Evolutionary conservation across 495 filamentous ascomycete genomes (phyloP).

Genomic region (Lophiostoma macrostomum): DNA sequence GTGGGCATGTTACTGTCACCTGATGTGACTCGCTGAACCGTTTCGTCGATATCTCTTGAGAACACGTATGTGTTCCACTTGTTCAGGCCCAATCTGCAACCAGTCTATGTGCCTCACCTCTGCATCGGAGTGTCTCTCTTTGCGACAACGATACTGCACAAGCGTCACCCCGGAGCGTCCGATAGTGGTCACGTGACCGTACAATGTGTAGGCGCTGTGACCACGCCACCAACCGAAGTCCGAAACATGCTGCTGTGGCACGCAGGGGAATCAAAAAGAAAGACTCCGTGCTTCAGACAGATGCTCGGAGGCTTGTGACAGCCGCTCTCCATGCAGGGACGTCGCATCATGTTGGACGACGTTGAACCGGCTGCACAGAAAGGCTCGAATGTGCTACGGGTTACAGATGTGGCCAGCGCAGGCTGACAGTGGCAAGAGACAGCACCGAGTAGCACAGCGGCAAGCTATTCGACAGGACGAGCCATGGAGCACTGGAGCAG

Average conservation of each 20-base stretch:
- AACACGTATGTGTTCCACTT: neutral
- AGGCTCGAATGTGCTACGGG: neutral
- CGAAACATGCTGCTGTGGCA: slow-evolving; percentile 14
- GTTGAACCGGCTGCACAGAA: neutral
- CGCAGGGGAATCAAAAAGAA: slow-evolving; percentile 13
- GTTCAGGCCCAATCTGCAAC: slow-evolving; percentile 13
- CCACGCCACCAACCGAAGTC: slow-evolving; percentile 21
- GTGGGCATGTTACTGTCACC: too few species aligned
- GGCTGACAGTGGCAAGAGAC: slow-evolving; percentile 8
- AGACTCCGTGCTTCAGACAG: slow-evolving; percentile 21
- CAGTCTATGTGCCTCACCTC: slow-evolving; percentile 6
- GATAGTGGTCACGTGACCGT: neutral
- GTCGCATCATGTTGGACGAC: neutral
- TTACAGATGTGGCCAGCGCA: slow-evolving; percentile 2
- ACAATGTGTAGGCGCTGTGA: neutral
- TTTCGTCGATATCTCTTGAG: neutral
- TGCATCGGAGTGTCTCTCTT: slow-evolving; percentile 24
- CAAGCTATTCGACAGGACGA: neutral
- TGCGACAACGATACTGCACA: slow-evolving; percentile 9
- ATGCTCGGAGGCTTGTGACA: slow-evolving; percentile 1
- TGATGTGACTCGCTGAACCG: too few species aligned
- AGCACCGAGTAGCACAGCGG: neutral
- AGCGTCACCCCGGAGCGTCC: neutral
- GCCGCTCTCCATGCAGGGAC: slow-evolving; percentile 6
- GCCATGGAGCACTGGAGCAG: neutral